Evolutionary conservation across 2,329 filamentous ascomycete genomes (phyloP), one percentile per base, ranked within the genome.

Genomic region (Pseudogymnoascus sp.): DNA sequence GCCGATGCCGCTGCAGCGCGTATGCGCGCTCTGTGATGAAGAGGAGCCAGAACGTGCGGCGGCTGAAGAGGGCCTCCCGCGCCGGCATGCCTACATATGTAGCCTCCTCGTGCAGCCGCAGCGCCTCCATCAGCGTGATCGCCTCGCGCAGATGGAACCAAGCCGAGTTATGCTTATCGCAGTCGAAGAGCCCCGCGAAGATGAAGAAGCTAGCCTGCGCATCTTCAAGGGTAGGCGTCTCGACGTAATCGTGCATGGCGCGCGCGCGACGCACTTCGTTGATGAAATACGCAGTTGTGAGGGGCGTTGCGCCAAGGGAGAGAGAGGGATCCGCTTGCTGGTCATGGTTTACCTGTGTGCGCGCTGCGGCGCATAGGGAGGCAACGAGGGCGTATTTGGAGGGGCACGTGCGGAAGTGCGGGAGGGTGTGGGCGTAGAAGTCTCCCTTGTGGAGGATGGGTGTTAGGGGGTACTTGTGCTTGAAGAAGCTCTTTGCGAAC

Each of bases 391-490:
- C 68, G 8, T 75, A 75, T 2, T 70, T 65, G 11, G 72, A 71
- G 0, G 70, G 67, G 0, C 64, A 67, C 4, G 61, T 21, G 10
- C 63, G 19, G 5, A 69, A 48, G 10, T 65, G 51, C 10, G 62
- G 28, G 7, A 73, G 28, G 6, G 57, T 64, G 41, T 45, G 3
- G 16, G 67, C 63, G 2, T 70, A 66, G 5, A 71, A 65, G 1
- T 68, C n/a, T 8, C 64, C 63, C 1, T 67, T 70, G 54, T 75
- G 62, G 1, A 75, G 23, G 13, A 76, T 71, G 0, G 74, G 74
- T 14, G 73, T 75, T 2, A 76, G 71, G 0, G 73, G 72, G 16
- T 75, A 75, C 61, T 75, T 76, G 61, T 75, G 73, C 28, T 66
- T 45, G 16, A 45, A 45, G 41, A 45, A 45, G 41, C 41, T 45